These are phyloP conservation scores for Fagopyrum esculentum DNA, from an alignment of 148 eudicot species.

Conservation along the genomic window DNA sequence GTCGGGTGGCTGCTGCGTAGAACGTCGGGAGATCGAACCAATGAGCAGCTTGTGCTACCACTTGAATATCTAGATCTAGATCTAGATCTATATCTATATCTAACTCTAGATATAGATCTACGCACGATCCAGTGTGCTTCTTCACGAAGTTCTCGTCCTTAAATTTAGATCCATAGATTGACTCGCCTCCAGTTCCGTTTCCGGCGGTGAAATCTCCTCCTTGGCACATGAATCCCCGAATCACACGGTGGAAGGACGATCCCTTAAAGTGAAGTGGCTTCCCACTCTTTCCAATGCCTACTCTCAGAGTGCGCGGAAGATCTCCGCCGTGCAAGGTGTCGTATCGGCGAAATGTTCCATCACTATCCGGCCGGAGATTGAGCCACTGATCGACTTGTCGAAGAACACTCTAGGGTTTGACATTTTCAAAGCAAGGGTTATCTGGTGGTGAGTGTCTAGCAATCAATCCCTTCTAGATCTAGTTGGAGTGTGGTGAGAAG, in stretches of 20 bases:
- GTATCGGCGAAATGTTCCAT: constrained; percentile 32
- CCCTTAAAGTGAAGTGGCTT: constrained; percentile 36
- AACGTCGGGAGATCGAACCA: no score
- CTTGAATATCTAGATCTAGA: no score
- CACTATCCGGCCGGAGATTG: constrained; percentile 24
- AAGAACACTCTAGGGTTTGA: constrained; percentile 34
- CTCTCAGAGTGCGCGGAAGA: constrained; percentile 37
- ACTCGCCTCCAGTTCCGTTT: constrained; percentile 38
- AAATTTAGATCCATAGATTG: constrained; percentile 31
- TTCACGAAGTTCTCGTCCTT: constrained; percentile 34
- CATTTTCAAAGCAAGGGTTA: constrained; percentile 13
- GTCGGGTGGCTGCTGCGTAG: no score
- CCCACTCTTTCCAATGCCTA: constrained; percentile 25
- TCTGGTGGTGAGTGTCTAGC: not conserved
- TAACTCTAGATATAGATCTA: no score
- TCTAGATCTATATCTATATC: no score
- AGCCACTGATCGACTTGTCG: constrained; percentile 24
- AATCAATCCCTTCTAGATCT: no score
- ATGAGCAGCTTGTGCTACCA: no score
- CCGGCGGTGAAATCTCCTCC: constrained; percentile 41
- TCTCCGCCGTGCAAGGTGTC: constrained; percentile 30
- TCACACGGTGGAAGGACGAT: constrained; percentile 31
- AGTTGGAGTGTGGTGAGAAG: no score
- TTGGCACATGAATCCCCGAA: constrained; percentile 36
- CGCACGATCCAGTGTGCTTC: constrained; percentile 34